phyloP scores from a whole-genome alignment of 371 early-diverging fungal genomes.

The Rhizomucor pusillus region DNA sequence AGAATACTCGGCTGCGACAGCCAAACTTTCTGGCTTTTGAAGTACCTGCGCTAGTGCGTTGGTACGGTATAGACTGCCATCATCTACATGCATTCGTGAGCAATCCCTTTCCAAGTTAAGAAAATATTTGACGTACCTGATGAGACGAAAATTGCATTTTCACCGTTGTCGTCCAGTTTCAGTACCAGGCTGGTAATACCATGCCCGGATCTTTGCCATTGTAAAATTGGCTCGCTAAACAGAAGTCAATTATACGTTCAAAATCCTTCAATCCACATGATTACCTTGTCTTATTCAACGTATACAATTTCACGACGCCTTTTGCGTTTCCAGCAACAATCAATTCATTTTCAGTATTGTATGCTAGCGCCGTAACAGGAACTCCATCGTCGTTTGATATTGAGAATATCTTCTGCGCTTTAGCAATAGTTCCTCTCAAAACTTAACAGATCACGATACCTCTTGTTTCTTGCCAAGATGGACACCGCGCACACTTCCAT shows the following conservation, averaged over 20 bases:
- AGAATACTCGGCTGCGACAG: slow-evolving; percentile 27
- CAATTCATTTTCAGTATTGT: slow-evolving; percentile 16
- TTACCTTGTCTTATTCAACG: slow-evolving; percentile 15
- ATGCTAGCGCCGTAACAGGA: slow-evolving; percentile 23
- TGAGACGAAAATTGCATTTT: slow-evolving; percentile 22
- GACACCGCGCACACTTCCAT: slow-evolving; percentile 46
- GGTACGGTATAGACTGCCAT: slow-evolving; percentile 41
- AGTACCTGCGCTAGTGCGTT: slow-evolving; percentile 14
- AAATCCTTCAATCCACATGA: neutral
- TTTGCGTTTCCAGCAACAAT: slow-evolving; percentile 23
- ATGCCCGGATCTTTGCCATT: slow-evolving; percentile 32
- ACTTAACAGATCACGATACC: slow-evolving; percentile 17
- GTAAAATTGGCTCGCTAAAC: slow-evolving; percentile 6
- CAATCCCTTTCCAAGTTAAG: neutral
- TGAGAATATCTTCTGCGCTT: too few species aligned
- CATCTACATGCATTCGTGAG: slow-evolving; percentile 19
- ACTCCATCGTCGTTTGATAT: too few species aligned
- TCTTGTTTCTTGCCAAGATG: slow-evolving; percentile 55
- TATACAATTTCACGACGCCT: slow-evolving; percentile 22
- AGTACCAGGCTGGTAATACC: slow-evolving; percentile 22
- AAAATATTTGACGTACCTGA: slow-evolving; percentile 18
- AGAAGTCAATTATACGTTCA: neutral
- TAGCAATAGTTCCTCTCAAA: too few species aligned
- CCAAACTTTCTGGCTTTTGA: neutral
- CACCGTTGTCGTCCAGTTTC: slow-evolving; percentile 27